Evolutionary conservation across 345 rosid genomes (phyloP).

Genomic region (Viola odorata): DNA sequence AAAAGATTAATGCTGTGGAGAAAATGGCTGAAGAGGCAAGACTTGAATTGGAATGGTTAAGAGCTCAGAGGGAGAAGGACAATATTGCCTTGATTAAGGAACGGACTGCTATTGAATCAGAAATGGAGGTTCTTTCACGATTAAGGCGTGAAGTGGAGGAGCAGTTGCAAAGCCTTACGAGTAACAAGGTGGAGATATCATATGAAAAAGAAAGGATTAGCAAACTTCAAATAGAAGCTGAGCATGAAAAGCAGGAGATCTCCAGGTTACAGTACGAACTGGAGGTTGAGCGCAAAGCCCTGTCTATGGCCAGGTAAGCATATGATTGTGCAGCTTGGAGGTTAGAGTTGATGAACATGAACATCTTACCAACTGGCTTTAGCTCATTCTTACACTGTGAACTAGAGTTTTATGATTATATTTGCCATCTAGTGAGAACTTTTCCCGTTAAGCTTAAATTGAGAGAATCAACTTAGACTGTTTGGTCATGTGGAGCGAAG

Average conservation of each 20-base stretch:
- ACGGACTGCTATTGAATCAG: conserved; percentile 62
- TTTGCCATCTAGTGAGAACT: too few species aligned
- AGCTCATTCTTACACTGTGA: too few species aligned
- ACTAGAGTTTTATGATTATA: too few species aligned
- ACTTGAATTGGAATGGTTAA: conserved; percentile 54
- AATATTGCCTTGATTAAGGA: conserved; percentile 57
- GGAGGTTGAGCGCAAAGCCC: conserved; percentile 76
- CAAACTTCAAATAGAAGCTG: conserved; percentile 58
- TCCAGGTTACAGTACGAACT: conserved; percentile 66
- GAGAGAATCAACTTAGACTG: too few species aligned
- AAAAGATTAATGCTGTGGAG: conserved; percentile 60
- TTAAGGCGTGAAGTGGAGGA: conserved; percentile 66
- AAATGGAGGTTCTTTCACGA: conserved; percentile 72
- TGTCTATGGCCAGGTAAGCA: conserved; percentile 79
- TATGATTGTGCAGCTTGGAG: background rate
- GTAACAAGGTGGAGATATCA: conserved; percentile 66
- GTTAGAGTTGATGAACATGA: too few species aligned
- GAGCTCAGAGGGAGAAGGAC: conserved; percentile 67
- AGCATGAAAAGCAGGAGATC: conserved; percentile 67
- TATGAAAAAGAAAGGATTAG: conserved; percentile 70
- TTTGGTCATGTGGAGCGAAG: too few species aligned
- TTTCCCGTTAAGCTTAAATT: too few species aligned
- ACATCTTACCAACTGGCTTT: too few species aligned
- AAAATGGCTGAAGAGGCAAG: conserved; percentile 82
- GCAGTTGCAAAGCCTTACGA: conserved; percentile 59